Conservation (phyloP, 805 yeast species). For the Saccharomycopsis sp. region DNA sequence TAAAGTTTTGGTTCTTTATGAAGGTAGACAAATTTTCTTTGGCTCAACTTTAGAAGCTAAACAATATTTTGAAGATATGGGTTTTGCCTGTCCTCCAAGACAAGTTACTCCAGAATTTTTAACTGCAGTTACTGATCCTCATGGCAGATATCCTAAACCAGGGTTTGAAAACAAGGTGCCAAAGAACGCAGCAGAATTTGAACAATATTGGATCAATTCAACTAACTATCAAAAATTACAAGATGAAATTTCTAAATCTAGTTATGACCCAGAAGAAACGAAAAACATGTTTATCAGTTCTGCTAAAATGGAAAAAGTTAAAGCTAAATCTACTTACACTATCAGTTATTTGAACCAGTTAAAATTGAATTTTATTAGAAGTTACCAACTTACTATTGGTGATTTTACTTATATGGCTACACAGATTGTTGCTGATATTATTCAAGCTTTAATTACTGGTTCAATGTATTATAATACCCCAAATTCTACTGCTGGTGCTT, state of each 20-base stretch:
- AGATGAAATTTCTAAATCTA: slow-evolving; percentile 36
- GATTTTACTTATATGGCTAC: slow-evolving; percentile 46
- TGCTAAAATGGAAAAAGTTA: slow-evolving; percentile 34
- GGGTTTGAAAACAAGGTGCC: slow-evolving; percentile 54
- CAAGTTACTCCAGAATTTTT: slow-evolving; percentile 68
- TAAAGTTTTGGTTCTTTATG: slow-evolving; percentile 52
- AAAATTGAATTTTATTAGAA: slow-evolving; percentile 40
- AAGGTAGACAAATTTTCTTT: slow-evolving; percentile 55
- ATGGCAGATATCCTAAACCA: slow-evolving; percentile 42
- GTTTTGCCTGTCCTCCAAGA: slow-evolving; percentile 54
- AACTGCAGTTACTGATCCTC: slow-evolving; percentile 63
- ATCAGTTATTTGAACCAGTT: slow-evolving; percentile 44
- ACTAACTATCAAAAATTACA: slow-evolving; percentile 36
- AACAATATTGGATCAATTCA: slow-evolving; percentile 48
- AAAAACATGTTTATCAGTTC: slow-evolving; percentile 31
- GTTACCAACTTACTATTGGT: slow-evolving; percentile 48
- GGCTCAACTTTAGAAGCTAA: slow-evolving; percentile 54
- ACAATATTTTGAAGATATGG: slow-evolving; percentile 55
- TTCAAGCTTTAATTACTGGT: slow-evolving; percentile 56
- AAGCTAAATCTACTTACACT: slow-evolving; percentile 35
- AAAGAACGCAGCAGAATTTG: slow-evolving; percentile 54
- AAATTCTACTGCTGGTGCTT: slow-evolving; percentile 46
- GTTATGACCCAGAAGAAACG: slow-evolving; percentile 29
- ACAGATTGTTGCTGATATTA: slow-evolving; percentile 39
- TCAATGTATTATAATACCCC: slow-evolving; percentile 54